Evolutionary conservation across 768 basidiomycete genomes (phyloP).

Genomic region (Tricholoma terreum): DNA sequence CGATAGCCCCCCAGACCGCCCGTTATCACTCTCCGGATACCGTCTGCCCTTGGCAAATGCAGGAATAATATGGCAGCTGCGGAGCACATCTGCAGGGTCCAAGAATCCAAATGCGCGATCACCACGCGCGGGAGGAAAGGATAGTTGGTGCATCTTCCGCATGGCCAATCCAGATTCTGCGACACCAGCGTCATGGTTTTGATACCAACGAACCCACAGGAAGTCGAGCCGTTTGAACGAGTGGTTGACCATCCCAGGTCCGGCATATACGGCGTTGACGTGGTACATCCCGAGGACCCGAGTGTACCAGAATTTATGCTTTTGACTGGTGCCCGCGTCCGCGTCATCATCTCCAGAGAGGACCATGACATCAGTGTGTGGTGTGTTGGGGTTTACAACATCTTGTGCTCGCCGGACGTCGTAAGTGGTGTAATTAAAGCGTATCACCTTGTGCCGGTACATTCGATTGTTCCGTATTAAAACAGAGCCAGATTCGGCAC

Average conservation of each 20-base stretch:
- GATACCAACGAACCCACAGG: constrained; percentile 29
- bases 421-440: too few relatives aligned
- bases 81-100: constrained; percentile 38
- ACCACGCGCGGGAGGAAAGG: constrained; percentile 28
- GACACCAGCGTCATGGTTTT: neutral
- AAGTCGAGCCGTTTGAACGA: constrained; percentile 22
- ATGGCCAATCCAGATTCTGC: neutral
- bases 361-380: too few relatives aligned
- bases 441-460: too few relatives aligned
- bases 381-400: too few relatives aligned
- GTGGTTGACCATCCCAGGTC: neutral
- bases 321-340: too few relatives aligned
- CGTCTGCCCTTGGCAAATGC: neutral
- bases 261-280: constrained; percentile 18
- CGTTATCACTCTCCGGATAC: neutral
- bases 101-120: constrained; percentile 42
- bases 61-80: constrained; percentile 17
- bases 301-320: constrained; percentile 29
- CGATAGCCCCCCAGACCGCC: constrained; percentile 1
- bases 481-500: too few relatives aligned
- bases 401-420: too few relatives aligned
- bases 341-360: too few relatives aligned
- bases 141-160: constrained; percentile 19
- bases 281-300: constrained; percentile 25
- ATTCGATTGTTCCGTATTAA: too few relatives aligned